Evolutionary conservation across 140 eudicot species (phyloP).

Genomic region (Bidens hawaiensis): DNA sequence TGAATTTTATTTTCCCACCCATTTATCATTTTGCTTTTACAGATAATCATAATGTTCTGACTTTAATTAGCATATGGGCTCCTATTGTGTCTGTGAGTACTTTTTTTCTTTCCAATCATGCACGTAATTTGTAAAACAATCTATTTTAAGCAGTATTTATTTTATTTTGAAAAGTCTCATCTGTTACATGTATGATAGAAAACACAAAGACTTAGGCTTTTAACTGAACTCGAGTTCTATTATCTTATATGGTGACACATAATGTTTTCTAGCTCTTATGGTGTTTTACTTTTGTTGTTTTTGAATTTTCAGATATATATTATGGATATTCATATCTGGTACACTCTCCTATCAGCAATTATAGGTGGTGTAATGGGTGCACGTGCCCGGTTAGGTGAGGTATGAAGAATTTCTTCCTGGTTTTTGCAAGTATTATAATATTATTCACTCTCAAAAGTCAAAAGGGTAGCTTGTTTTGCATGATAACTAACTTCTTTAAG

Average conservation of each 20-base stretch:
- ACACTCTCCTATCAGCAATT: slow-evolving; percentile 90
- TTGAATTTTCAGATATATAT: slow-evolving; percentile 67
- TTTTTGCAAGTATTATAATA: background rate
- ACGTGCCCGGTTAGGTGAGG: slow-evolving; percentile 95
- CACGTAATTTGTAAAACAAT: slow-evolving; percentile 1
- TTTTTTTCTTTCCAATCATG: slow-evolving; percentile 11
- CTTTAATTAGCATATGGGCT: slow-evolving; percentile 92
- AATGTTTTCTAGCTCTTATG: slow-evolving; percentile 4
- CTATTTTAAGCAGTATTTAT: background rate
- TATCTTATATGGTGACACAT: slow-evolving; percentile 8
- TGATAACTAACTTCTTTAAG: background rate
- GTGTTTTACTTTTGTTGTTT: background rate
- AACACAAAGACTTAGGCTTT: slow-evolving; percentile 1
- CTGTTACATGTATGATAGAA: slow-evolving; percentile 3
- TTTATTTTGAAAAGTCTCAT: background rate
- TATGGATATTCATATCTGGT: slow-evolving; percentile 92
- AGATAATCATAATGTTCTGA: slow-evolving; percentile 73
- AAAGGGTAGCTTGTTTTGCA: background rate
- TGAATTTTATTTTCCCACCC: background rate
- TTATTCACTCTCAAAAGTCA: slow-evolving; percentile 3
- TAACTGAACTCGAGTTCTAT: slow-evolving; percentile 11
- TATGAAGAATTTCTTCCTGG: slow-evolving; percentile 22
- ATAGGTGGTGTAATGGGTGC: slow-evolving; percentile 99
- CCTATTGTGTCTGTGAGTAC: slow-evolving; percentile 95
- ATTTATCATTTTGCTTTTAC: slow-evolving; percentile 26